These are phyloP conservation scores for Huntiella decipiens DNA, from an alignment of 2,329 filamentous ascomycete genomes.

Conservation along the genomic window DNA sequence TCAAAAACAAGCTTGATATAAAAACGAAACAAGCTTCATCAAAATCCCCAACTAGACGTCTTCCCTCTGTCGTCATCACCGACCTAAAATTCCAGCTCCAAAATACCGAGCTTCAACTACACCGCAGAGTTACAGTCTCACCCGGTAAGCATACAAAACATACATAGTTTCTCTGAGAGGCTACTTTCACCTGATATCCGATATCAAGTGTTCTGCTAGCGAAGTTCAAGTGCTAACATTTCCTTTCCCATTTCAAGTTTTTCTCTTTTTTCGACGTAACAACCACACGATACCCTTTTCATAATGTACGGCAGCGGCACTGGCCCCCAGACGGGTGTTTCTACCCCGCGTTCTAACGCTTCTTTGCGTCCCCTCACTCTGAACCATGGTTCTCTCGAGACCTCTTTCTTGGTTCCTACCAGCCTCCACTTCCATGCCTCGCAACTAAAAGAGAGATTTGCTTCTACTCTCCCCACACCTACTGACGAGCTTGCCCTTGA, in stretches of 20 bases:
- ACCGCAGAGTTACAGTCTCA: too few relatives aligned
- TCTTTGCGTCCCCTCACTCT: conserved; percentile 83
- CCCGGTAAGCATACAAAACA: neutral
- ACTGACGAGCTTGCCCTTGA: conserved; percentile 96
- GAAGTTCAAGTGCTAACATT: neutral
- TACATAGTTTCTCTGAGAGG: neutral
- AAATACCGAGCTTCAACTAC: too few relatives aligned
- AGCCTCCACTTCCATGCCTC: conserved; percentile 90
- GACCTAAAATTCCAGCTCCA: neutral
- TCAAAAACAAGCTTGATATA: too few relatives aligned
- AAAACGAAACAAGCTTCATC: too few relatives aligned
- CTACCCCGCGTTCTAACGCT: conserved; percentile 82
- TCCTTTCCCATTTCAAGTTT: neutral
- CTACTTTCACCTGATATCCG: too few relatives aligned
- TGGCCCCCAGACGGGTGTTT: conserved; percentile 85
- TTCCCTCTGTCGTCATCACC: neutral
- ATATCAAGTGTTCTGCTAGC: too few relatives aligned
- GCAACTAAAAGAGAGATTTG: conserved; percentile 82
- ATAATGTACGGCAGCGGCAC: conserved; percentile 74
- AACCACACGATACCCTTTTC: conserved; percentile 13
- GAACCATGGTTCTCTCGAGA: conserved; percentile 85
- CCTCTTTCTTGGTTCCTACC: conserved; percentile 88
- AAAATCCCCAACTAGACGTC: too few relatives aligned
- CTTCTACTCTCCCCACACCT: conserved; percentile 63
- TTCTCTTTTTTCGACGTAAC: neutral